Evolutionary conservation across 1,284 basidiomycete genomes (phyloP).

Genomic region (Tremellales sp.): DNA sequence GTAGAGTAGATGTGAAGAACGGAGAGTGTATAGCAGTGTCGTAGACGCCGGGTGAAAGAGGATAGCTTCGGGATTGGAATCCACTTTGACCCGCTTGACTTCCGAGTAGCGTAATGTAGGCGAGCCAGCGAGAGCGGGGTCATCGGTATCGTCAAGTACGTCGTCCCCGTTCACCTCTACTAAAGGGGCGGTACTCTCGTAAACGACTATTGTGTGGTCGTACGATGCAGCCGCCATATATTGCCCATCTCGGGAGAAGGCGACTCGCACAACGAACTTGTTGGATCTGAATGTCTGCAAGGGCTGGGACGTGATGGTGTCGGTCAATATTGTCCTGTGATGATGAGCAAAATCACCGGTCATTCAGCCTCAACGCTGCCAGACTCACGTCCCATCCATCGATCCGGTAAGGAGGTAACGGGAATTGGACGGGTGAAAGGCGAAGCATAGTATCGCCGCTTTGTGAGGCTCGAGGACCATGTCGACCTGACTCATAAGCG

Average conservation of each 20-base stretch:
- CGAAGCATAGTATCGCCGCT: conserved; percentile 44
- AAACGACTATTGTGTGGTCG: conserved; percentile 43
- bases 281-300: conserved; percentile 40
- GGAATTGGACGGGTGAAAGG: conserved; percentile 38
- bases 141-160: conserved; percentile 35
- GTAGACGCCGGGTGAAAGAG: conserved; percentile 30
- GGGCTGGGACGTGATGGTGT: conserved; percentile 34
- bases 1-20: conserved; percentile 35
- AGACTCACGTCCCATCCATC: conserved; percentile 48
- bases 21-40: conserved; percentile 39
- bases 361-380: neutral
- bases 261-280: conserved; percentile 46
- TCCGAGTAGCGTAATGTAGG: conserved; percentile 34
- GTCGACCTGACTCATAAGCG: no score
- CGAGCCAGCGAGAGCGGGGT: conserved; percentile 31
- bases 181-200: conserved; percentile 19
- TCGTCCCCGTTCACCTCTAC: conserved; percentile 10
- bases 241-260: conserved; percentile 37
- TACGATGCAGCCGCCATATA: conserved; percentile 47
- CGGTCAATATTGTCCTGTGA: conserved; percentile 33
- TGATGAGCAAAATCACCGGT: neutral
- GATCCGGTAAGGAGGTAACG: conserved; percentile 43
- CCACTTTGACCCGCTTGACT: conserved; percentile 24
- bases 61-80: conserved; percentile 45
- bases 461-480: conserved; percentile 38